Evolutionary conservation across 192 early-diverging fungal species (phyloP), one percentile per base, ranked within the genome.

Genomic region (Cetraspora pellucida): DNA sequence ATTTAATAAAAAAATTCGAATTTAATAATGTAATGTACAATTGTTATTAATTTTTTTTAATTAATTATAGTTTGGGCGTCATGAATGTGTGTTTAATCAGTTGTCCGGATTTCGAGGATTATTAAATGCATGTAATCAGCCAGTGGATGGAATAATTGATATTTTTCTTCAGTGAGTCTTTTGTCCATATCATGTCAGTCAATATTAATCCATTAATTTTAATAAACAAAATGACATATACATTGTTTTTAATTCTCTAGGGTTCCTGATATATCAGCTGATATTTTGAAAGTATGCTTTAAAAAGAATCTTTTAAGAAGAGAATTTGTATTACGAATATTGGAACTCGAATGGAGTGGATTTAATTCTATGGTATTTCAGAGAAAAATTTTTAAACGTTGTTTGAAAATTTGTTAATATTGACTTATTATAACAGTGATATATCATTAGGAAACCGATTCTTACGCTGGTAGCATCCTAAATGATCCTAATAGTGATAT

Each of bases 1-100:
- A 59, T 21, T 59, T 25, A 8, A 7, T 59, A 25, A 59, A 59
- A n/a, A 8, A 23, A 59, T 59, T 25, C 21, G 10, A 11, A 21
- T 59, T 21, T 59, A 59, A 25, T 5, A 59, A 25, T 70, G 13
- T 27, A 5, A n/a, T 72, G 5, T 57, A 17, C 11, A 43, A 58
- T 59, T 58, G 10, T 19, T 54, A 11, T 54, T 13, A 4, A 16
- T n/a, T 19, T 50, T 69, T 14, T 28, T 25, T 17, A 49, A 50
- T 50, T 49, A 21, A 28, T 13, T 52, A 2, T 7, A 50, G 74
- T 46, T 65, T 52, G 9, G 46, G 13, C 49, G 74, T 65, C 74
- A 75, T 43, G 74, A 75, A 75, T 75, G 30, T 47, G 74, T 75
- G 10, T 52, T 75, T 21, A 65, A 65, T 60, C 60, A 75, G 52